Evolutionary conservation across 805 yeast genomes (phyloP), one percentile per base, ranked within the genome.

Genomic region (Candida yuanshanica): DNA sequence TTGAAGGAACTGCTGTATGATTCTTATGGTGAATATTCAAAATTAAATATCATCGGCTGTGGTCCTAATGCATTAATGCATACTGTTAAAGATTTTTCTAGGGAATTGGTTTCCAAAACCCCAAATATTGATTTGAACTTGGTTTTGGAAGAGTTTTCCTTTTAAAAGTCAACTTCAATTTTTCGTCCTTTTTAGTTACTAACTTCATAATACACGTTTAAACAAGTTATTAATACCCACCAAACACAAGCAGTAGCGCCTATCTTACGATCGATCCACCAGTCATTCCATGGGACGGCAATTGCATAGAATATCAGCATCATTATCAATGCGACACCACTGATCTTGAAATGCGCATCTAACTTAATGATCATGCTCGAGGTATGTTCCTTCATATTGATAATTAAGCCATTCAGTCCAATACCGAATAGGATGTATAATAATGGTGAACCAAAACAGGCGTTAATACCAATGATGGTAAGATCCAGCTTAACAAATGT

Each of bases 381-480:
- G 17, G 34, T 17, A 17, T 31, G 34, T 31, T 18, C n/a, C 17
- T 17, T 17, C 20, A 17, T 31, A n/a, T 31, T 31, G 7, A 73
- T 62, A 1, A 79, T 44, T 25, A 86, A 45, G 0, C 91, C 89
- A 50, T 85, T 83, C 5, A 82, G 53, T 0, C 97, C 96, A 45
- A 91, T 64, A 0, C 97, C 95, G 31, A 90, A 68, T 10, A 93
- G 65, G 33, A 83, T 66, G 39, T 89, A 83, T 33, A 93, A 59
- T 43, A 91, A 63, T 0, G 98, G 98, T 1, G 96, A 88, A 0
- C 97, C 98, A 59, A 90, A 83, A 55, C 98, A 90, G 0, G 97
- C 96, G 22, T 93, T 85, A n/a, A 93, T 68, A 0, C 97, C 97
- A 84, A 91, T 84, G 35, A 83, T 71, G 0, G 95, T 86, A 64